Evolutionary conservation across 164 flowering plant species (phyloP).

Genomic region (Liquidambar formosana): DNA sequence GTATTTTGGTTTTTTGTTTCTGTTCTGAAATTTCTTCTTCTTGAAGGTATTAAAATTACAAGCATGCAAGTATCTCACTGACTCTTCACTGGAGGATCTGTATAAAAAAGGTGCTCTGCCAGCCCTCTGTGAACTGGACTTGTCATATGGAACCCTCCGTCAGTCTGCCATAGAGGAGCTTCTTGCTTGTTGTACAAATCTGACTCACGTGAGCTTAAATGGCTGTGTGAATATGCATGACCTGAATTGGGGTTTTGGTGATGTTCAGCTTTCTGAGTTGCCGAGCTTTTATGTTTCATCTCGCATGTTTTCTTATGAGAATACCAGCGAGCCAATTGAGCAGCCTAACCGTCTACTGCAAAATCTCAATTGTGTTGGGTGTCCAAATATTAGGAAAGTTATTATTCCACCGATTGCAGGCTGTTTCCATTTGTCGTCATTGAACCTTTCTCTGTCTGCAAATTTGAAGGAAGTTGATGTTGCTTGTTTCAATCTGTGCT

Average conservation of each 20-base stretch:
- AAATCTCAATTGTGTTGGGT: slow-evolving; percentile 91
- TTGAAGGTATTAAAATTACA: slow-evolving; percentile 82
- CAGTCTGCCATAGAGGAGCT: slow-evolving; percentile 95
- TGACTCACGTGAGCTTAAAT: slow-evolving; percentile 89
- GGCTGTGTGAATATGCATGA: slow-evolving; percentile 94
- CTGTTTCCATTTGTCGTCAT: slow-evolving; percentile 67
- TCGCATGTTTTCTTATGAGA: slow-evolving; percentile 23
- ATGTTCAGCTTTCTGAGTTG: slow-evolving; percentile 27
- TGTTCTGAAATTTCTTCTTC: slow-evolving; percentile 7
- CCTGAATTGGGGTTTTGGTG: slow-evolving; percentile 68
- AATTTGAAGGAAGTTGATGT: slow-evolving; percentile 88
- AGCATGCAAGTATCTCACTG: slow-evolving; percentile 93
- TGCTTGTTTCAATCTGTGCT: slow-evolving; percentile 64
- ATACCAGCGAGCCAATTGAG: slow-evolving; percentile 25
- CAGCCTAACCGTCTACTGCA: slow-evolving; percentile 65
- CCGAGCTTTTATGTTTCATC: slow-evolving; percentile 14
- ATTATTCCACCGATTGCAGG: slow-evolving; percentile 69
- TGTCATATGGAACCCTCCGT: slow-evolving; percentile 84
- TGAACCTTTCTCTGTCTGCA: slow-evolving; percentile 83
- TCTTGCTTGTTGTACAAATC: slow-evolving; percentile 80
- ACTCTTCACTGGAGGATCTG: slow-evolving; percentile 82
- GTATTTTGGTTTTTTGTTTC: not conserved
- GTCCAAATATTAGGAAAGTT: slow-evolving; percentile 85
- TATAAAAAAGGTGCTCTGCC: slow-evolving; percentile 81
- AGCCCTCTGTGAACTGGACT: slow-evolving; percentile 74